Conservation (phyloP, 176 grass and related monocot genomes). For the Canna indica region DNA sequence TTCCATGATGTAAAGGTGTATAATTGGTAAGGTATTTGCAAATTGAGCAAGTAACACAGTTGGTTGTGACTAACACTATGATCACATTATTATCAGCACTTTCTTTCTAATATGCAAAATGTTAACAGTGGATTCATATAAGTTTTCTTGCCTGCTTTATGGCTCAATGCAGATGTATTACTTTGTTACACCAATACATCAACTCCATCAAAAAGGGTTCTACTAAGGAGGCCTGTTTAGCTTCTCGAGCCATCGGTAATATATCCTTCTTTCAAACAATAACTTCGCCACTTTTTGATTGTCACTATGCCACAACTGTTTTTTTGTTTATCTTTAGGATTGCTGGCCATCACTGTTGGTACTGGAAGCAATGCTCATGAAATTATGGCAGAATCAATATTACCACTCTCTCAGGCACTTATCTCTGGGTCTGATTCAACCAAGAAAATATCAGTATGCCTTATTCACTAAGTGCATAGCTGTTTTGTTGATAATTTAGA, state of each 20-base stretch:
- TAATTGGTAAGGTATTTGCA: no score
- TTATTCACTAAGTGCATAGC: conserved; percentile 9
- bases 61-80: neutral
- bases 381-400: conserved; percentile 60
- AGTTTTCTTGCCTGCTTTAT: neutral
- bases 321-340: conserved; percentile 30
- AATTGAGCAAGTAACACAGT: no score
- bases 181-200: conserved; percentile 61
- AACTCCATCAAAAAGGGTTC: conserved; percentile 73
- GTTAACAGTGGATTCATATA: neutral
- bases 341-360: conserved; percentile 68
- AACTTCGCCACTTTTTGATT: neutral
- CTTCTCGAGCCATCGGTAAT: conserved; percentile 51
- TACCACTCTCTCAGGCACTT: conserved; percentile 50
- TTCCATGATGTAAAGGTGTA: no score
- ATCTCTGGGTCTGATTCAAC: conserved; percentile 37
- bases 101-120: neutral
- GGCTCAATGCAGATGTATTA: conserved; percentile 48
- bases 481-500: neutral
- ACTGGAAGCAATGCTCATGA: conserved; percentile 41
- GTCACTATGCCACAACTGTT: neutral
- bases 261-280: neutral
- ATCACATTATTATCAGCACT: neutral
- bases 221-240: conserved; percentile 55
- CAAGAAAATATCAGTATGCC: conserved; percentile 53